These are phyloP conservation scores for Cyclospora cayetanensis DNA, from an alignment of 169 alveolate species.

Conservation along the genomic window DNA sequence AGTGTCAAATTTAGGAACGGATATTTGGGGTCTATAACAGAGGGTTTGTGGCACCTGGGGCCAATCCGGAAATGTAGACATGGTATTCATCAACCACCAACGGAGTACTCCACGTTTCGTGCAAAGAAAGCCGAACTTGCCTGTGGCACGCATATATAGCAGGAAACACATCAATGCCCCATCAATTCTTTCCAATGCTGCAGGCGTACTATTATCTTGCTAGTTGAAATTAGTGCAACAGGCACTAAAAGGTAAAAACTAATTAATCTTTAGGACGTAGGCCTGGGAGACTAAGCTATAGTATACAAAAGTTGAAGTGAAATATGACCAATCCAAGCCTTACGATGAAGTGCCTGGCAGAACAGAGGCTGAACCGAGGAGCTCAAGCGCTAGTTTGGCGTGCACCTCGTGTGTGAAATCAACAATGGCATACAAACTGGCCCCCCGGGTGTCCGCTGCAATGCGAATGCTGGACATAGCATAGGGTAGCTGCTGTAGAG, in stretches of 20 bases:
- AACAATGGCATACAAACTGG: conserved; percentile 46
- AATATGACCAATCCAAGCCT: background rate
- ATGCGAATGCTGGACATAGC: conserved; percentile 42
- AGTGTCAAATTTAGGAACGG: too few species aligned
- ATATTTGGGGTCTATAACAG: background rate
- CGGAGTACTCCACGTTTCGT: conserved; percentile 47
- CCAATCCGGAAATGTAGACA: conserved; percentile 39
- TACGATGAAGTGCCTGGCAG: conserved; percentile 33
- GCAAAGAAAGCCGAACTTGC: conserved; percentile 47
- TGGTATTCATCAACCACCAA: conserved; percentile 39
- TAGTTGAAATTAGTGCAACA: too few species aligned
- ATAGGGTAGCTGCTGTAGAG: conserved; percentile 30
- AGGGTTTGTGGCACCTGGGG: background rate
- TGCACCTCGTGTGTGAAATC: conserved; percentile 41
- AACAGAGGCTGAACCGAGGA: background rate
- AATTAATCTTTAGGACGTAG: too few species aligned
- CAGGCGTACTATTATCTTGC: too few species aligned
- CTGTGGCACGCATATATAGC: background rate
- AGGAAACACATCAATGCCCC: too few species aligned
- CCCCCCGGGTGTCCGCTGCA: conserved; percentile 5
- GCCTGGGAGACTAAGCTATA: too few species aligned
- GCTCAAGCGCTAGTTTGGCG: conserved; percentile 20
- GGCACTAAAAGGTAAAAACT: too few species aligned
- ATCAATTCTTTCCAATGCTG: too few species aligned
- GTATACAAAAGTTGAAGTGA: too few species aligned